These are phyloP conservation scores for Vickermania ingenoplastis DNA, from an alignment of 208 protist species.

Conservation along the genomic window DNA sequence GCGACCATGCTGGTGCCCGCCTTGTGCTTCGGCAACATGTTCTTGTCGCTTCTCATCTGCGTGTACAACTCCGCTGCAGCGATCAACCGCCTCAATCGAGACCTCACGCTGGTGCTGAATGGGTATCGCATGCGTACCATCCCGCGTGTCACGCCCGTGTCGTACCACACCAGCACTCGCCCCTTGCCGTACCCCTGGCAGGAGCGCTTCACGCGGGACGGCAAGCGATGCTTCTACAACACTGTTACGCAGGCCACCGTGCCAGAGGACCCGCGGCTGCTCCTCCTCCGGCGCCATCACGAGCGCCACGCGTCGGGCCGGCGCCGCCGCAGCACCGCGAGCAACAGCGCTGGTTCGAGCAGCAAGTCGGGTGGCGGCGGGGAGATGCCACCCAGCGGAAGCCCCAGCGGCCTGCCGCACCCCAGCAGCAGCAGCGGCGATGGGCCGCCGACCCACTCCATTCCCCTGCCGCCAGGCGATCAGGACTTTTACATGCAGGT, in stretches of 20 bases:
- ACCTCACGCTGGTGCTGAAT: slow-evolving; percentile 55
- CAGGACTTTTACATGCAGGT: background rate
- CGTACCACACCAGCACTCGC: slow-evolving; percentile 24
- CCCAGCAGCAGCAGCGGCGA: background rate
- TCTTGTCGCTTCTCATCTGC: slow-evolving; percentile 69
- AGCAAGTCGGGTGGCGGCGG: too few relatives aligned
- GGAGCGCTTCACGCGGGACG: slow-evolving; percentile 71
- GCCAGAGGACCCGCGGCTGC: slow-evolving; percentile 54
- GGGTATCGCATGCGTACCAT: slow-evolving; percentile 67
- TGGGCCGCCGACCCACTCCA: background rate
- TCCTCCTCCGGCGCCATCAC: background rate
- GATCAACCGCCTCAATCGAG: slow-evolving; percentile 47
- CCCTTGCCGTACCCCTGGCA: slow-evolving; percentile 60
- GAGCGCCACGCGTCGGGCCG: background rate
- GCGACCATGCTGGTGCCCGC: slow-evolving; percentile 60
- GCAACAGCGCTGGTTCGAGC: background rate
- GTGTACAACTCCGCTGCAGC: slow-evolving; percentile 76
- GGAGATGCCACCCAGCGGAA: too few relatives aligned
- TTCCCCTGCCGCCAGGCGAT: background rate
- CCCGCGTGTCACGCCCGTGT: slow-evolving; percentile 41
- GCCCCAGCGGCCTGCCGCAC: background rate
- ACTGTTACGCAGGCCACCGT: slow-evolving; percentile 40
- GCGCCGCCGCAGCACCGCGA: background rate
- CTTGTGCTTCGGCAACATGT: slow-evolving; percentile 75
- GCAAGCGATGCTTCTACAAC: slow-evolving; percentile 63